Percentiles rank a stretch among this genome's conserved stretches.
phyloP scores from a whole-genome alignment of 2,329 filamentous ascomycete species.

The Monilinia fructigena region DNA sequence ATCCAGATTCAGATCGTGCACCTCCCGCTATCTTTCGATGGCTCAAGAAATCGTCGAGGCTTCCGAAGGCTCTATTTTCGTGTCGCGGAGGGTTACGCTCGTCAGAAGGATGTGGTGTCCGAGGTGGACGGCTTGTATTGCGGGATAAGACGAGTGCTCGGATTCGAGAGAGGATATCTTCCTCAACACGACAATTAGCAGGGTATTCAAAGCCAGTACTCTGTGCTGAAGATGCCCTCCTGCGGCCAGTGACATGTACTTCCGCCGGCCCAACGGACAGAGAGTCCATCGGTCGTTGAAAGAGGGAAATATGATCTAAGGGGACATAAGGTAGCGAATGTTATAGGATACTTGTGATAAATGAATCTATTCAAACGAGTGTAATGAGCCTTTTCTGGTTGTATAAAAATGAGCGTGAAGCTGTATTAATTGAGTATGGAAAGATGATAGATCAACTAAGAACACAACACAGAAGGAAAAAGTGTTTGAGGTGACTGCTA shows the following conservation, averaged over 20 bases:
- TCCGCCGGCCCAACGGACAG: constrained; percentile 26
- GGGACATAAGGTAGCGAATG: constrained; percentile 19
- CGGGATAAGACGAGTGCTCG: constrained; percentile 36
- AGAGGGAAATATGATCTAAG: constrained; percentile 1
- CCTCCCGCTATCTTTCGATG: constrained; percentile 13
- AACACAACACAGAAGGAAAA: background rate
- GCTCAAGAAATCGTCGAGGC: constrained; percentile 29
- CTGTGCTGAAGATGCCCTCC: constrained; percentile 29
- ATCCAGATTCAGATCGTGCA: constrained; percentile 30
- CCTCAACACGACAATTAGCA: constrained; percentile 32
- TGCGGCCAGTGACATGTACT: constrained; percentile 22
- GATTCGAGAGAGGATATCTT: constrained; percentile 37
- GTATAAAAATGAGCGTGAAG: constrained; percentile 9
- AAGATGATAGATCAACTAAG: background rate
- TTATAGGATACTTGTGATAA: constrained; percentile 17
- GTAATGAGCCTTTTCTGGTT: constrained; percentile 9
- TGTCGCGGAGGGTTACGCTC: constrained; percentile 25
- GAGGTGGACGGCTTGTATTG: constrained; percentile 31
- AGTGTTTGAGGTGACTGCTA: background rate
- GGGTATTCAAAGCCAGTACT: constrained; percentile 33
- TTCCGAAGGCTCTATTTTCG: constrained; percentile 20
- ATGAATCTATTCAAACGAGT: constrained; percentile 25
- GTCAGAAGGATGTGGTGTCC: constrained; percentile 35
- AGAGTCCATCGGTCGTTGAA: constrained; percentile 30
- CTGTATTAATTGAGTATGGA: background rate